phyloP scores from a whole-genome alignment of 2,329 filamentous ascomycete genomes.

The Fusarium proliferatum region DNA sequence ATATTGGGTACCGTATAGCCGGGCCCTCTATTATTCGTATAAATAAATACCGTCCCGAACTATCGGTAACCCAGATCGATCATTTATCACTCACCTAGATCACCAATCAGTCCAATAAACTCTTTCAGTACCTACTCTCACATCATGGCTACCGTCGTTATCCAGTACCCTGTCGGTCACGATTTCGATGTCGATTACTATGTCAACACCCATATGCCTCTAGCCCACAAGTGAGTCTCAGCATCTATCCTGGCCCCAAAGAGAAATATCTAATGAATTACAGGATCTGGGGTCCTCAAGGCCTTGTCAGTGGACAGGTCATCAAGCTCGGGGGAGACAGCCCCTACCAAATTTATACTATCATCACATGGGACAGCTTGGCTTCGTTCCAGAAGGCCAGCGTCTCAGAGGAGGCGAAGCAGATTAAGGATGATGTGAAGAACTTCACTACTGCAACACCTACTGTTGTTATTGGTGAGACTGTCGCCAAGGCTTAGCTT shows the following conservation, averaged over 20 bases:
- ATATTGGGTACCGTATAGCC: not conserved
- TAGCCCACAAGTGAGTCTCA: not conserved
- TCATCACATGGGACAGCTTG: constrained; percentile 14
- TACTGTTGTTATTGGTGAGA: not conserved
- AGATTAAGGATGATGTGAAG: constrained; percentile 2
- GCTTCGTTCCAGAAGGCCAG: constrained; percentile 22
- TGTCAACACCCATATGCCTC: constrained; percentile 10
- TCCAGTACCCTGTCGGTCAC: constrained; percentile 19
- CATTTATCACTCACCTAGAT: not conserved
- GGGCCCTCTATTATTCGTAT: not conserved
- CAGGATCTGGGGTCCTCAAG: not conserved
- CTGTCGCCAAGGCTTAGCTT: not conserved
- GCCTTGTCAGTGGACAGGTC: constrained; percentile 1
- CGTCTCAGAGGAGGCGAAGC: not conserved
- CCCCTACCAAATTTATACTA: constrained; percentile 3
- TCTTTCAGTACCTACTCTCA: too few relatives aligned
- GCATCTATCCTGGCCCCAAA: fast-evolving
- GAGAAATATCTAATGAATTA: fast-evolving
- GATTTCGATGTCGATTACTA: constrained; percentile 26
- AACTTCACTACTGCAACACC: constrained; percentile 11
- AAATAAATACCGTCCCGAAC: not conserved
- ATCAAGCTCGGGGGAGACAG: constrained; percentile 11
- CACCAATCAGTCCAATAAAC: not conserved
- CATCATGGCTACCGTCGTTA: constrained; percentile 7
- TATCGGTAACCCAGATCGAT: not conserved